Evolutionary conservation across 1,284 basidiomycete genomes (phyloP), one percentile per base, ranked within the genome.

Genomic region (Mrakiaceae sp.): DNA sequence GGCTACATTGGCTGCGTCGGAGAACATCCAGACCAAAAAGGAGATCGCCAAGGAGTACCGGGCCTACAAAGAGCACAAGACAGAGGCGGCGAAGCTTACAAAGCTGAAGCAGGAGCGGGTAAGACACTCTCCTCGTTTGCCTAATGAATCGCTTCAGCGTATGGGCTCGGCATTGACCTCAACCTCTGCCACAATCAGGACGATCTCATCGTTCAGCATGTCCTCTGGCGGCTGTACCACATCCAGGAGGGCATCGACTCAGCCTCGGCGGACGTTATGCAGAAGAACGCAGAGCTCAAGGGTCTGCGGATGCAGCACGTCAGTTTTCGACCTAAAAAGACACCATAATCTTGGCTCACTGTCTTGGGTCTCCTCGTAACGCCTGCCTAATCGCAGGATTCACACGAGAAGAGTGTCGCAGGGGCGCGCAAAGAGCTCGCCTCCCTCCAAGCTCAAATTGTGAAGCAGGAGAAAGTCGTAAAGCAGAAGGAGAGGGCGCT

Each of bases 1-100:
- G 62, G 93, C 94, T 7, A 91, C 90, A 0, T 95, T 97, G 73
- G 87, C 88, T 60, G 91, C 92, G 3, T 95, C 92, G 1, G 87
- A 88, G 77, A 94, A 94, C 74, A 96, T 94, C 74, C 88, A 87
- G 40, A 95, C 95, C 75, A 85, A 95, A 59, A 82, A 93, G 64
- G 90, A 90, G 9, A 94, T 98, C 71, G 83, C 91, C 5, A 89
- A 89, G 3, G 96, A 99, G 76, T 94, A 96, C 70, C 94, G 91
- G 76, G 91, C 95, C 72, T 98, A 96, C 78, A 92, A 92, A 76
- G 93, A 98, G 75, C 95, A 98, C 78, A 94, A 94, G 75, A 84
- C 83, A 14, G 96, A 98, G 74, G 90, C 92, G 4, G 89, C 92
- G 71, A 82, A 87, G 59, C 98, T 94, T 72, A 87, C 95, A 74